phyloP scores from a whole-genome alignment of 2,329 filamentous ascomycete species.

The Epichloe sylvatica region DNA sequence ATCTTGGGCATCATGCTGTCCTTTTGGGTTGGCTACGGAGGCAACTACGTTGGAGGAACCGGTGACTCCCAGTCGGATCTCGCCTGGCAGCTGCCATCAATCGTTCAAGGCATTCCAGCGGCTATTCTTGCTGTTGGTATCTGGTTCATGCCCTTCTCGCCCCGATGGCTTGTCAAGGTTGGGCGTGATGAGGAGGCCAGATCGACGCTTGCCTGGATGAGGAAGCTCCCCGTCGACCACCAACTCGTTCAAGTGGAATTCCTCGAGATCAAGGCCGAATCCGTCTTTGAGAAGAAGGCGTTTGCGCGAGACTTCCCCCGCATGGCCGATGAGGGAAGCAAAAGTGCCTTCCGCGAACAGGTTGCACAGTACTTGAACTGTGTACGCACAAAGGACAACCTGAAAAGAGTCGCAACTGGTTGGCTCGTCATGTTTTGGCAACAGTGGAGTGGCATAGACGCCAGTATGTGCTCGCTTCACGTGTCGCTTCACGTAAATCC shows the following conservation, averaged over 20 bases:
- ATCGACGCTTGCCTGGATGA: conserved; percentile 43
- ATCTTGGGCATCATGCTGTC: too few species aligned
- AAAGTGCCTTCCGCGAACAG: conserved; percentile 29
- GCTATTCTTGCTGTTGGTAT: conserved; percentile 47
- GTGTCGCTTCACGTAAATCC: neutral
- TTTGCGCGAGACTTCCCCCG: conserved; percentile 44
- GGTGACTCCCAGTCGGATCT: conserved; percentile 22
- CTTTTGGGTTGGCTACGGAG: too few species aligned
- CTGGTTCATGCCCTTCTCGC: conserved; percentile 67
- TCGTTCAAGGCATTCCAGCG: conserved; percentile 29
- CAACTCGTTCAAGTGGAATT: conserved; percentile 61
- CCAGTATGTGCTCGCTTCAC: neutral
- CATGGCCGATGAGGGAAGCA: conserved; percentile 23
- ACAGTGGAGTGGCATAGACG: conserved; percentile 21
- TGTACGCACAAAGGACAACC: conserved; percentile 34
- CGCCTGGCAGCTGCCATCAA: conserved; percentile 30
- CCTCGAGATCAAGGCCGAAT: conserved; percentile 71
- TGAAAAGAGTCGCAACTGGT: conserved; percentile 51
- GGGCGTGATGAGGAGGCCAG: conserved; percentile 53
- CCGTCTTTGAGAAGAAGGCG: conserved; percentile 60
- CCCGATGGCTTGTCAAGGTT: conserved; percentile 62
- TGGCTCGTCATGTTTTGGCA: conserved; percentile 38
- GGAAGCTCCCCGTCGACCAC: conserved; percentile 46
- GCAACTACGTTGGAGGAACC: too few species aligned
- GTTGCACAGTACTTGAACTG: conserved; percentile 36